Base-by-base conservation (phyloP, 345 rosid species). In the Citrus sinensis region DNA sequence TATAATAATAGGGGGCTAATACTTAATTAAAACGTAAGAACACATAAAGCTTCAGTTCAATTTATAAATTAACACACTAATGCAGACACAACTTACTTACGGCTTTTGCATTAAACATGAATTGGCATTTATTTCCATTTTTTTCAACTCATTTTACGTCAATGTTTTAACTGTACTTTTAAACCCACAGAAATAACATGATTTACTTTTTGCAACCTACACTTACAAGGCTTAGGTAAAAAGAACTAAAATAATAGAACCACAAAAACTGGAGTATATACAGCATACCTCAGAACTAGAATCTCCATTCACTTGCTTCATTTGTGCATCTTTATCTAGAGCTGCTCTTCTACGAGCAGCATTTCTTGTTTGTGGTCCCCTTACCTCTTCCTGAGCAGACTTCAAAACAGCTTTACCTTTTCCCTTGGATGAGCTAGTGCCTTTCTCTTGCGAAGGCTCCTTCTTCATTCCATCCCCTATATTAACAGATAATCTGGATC, bases 331-430 rank as follows among this genome's bases (percentile, higher is more conserved):
- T 87, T 93, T 92, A 81, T 93, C 98, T 56, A 88, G 77, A 39
- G 84, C 90, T 42, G 97, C 98, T 82, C 90, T 93, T 89, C 94
- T 94, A 72, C 92, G 98, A 87, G 93, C 70, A 73, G 92, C 90
- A 87, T 92, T 97, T 87, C 98, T 93, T 34, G 99, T 97, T 87
- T 93, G 96, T 73, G 99, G 98, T 76, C 97, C 97, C 86, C 90
- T 88, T 34, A 85, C 83, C 79, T 90, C 99, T 71, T 87, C 96
- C 61, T 82, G 97, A 70, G 89, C 86, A 69, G 91, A 84, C 87
- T 92, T 97, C 88, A 97, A 79, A 80, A 97, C 97, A 78, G 98
- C 97, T 87, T 94, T 97, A 75, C 99, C 99, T 88, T 96, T 96
- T 49, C 97, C 99, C 85, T 92, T 96, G 0, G 97, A 94, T 59